Evolutionary conservation across 495 filamentous ascomycete genomes (phyloP).

Genomic region (Friedmanniomyces simplex): DNA sequence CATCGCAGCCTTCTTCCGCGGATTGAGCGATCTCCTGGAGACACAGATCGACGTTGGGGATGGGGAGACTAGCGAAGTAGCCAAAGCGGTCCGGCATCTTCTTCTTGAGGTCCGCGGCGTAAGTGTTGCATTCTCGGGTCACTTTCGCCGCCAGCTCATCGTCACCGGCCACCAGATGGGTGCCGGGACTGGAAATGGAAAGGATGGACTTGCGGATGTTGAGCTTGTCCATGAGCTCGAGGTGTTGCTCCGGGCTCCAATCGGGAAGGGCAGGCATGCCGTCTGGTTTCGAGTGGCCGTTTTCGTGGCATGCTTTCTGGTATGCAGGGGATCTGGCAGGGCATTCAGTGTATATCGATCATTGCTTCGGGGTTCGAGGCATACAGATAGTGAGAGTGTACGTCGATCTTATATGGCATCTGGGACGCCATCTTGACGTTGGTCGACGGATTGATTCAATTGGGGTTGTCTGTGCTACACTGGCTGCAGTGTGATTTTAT

Average conservation of each 20-base stretch:
- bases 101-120: constrained; percentile 32
- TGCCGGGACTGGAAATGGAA: constrained; percentile 42
- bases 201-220: constrained; percentile 43
- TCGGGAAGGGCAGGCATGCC: constrained; percentile 23
- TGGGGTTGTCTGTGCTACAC: too few relatives aligned
- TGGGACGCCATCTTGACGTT: background rate
- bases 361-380: background rate
- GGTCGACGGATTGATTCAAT: background rate
- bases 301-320: constrained; percentile 10
- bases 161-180: constrained; percentile 33
- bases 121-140: constrained; percentile 32
- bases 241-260: constrained; percentile 38
- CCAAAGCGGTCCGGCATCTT: constrained; percentile 34
- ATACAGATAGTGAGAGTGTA: constrained; percentile 16
- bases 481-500: too few relatives aligned
- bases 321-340: constrained; percentile 10
- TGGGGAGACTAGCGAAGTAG: constrained; percentile 43
- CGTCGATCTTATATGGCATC: constrained; percentile 19
- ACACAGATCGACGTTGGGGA: constrained; percentile 36
- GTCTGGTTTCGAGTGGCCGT: constrained; percentile 20
- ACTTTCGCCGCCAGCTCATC: constrained; percentile 26
- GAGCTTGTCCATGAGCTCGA: constrained; percentile 37
- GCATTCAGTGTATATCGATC: background rate
- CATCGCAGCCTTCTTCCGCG: constrained; percentile 35
- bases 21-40: constrained; percentile 38